Evolutionary conservation across 2,329 filamentous ascomycete species (phyloP), one percentile per base, ranked within the genome.

Genomic region (Purpureocillium takamizusanense): DNA sequence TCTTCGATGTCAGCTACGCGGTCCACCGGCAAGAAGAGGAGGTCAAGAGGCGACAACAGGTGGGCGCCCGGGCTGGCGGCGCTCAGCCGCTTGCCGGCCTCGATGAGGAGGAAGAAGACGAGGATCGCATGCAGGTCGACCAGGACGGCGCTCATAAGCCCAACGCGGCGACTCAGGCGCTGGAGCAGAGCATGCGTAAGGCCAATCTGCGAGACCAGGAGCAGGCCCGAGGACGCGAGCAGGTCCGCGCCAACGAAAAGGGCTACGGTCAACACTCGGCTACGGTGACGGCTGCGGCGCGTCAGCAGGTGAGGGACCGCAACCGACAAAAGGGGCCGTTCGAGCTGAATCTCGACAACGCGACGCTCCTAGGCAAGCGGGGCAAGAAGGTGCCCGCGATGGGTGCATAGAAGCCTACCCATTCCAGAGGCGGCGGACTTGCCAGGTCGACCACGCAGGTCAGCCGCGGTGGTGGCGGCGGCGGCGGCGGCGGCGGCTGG

Each of bases 1-100:
- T 97, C 3, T 98, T 98, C 49, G 92, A 98, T 54, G 90, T 98
- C 35, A 83, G 87, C n/a, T 98, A 98, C 54, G 90, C 92, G 8
- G 92, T 98, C 8, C 92, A 97, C 58, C 74, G 92, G 34, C 88
- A 97, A 61, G 92, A 97, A 62, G 92, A 98, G 58, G 92, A 97
- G 61, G 82, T 79, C 52, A 97, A 95, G 66, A 81, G 88, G 38
- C 78, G 87, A 46, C 94, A 94, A 61, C 86, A 94, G 54, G 75
- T 89, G 50, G 74, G 74, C 69, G 76, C 65, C 70, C 89, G 70
- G 75, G 83, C 51, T 69, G 83, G 67, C 69, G 83, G 66, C 59
- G 80, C 53, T 1, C 71, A 46, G 45, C 63, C 47, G 55, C 59
- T 78, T 7, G 76, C 76, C 17, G 77, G 76, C 7, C 75, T 94